These are phyloP conservation scores for Lipomyces orientalis DNA, from an alignment of 805 yeast species.

Conservation along the genomic window DNA sequence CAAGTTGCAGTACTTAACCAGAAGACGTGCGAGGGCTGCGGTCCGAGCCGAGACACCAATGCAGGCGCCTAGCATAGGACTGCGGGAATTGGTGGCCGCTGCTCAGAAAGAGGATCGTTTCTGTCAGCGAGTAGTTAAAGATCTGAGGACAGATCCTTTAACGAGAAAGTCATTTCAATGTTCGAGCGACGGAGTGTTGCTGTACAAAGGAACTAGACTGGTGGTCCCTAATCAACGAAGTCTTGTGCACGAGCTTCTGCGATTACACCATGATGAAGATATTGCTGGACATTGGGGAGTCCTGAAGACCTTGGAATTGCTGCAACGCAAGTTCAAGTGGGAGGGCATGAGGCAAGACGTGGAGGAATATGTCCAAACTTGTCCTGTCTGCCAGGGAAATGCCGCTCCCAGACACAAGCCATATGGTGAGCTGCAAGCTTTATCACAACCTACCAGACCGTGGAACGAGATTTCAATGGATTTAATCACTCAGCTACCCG, in stretches of 20 bases:
- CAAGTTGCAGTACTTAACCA: slow-evolving; percentile 1
- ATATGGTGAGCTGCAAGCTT: no score
- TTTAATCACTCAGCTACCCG: no score
- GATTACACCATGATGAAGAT: slow-evolving; percentile 3
- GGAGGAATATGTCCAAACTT: not conserved
- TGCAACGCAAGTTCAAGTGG: not conserved
- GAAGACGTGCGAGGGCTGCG: slow-evolving; percentile 4
- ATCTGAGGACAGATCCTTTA: slow-evolving; percentile 2
- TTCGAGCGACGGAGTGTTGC: slow-evolving; percentile 3
- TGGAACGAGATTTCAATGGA: no score
- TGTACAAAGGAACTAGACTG: not conserved
- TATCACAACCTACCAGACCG: no score
- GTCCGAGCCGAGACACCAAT: slow-evolving; percentile 5
- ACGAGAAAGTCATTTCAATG: not conserved
- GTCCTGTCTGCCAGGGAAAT: slow-evolving; percentile 2
- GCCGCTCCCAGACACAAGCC: slow-evolving; percentile 3
- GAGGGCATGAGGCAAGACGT: slow-evolving; percentile 7
- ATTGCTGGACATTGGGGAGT: not conserved
- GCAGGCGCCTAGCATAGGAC: not conserved
- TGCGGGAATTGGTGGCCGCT: slow-evolving; percentile 6
- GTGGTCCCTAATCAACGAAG: slow-evolving; percentile 7
- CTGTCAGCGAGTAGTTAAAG: not conserved
- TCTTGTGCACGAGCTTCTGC: slow-evolving; percentile 7
- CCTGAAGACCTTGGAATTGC: not conserved
- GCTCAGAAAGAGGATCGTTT: slow-evolving; percentile 3